phyloP scores from a whole-genome alignment of 106 monocot species.

The Dioscorea dumetorum region DNA sequence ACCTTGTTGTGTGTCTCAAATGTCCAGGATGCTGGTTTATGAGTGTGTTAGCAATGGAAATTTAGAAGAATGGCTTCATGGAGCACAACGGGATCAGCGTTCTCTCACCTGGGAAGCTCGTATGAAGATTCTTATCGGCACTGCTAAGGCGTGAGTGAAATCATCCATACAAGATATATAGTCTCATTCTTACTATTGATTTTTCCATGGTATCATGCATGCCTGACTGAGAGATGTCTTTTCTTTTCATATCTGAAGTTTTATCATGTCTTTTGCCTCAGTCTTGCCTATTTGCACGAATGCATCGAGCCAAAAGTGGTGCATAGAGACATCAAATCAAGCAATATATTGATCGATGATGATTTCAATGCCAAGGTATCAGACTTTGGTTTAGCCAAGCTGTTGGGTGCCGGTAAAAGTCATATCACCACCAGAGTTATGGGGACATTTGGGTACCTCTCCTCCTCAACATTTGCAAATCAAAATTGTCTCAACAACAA shows the following conservation, averaged over 20 bases:
- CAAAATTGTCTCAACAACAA: too few relatives aligned
- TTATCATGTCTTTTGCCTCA: conserved; percentile 1
- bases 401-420: conserved; percentile 67
- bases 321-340: conserved; percentile 67
- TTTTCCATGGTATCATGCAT: too few relatives aligned
- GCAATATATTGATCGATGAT: conserved; percentile 65
- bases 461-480: not conserved
- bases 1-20: not conserved
- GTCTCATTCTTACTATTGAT: not conserved
- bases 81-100: conserved; percentile 63
- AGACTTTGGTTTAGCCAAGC: conserved; percentile 72
- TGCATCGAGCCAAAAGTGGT: conserved; percentile 74
- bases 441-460: conserved; percentile 66
- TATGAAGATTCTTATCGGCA: conserved; percentile 80
- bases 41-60: conserved; percentile 95
- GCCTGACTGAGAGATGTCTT: too few relatives aligned
- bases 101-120: conserved; percentile 93
- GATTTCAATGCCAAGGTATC: conserved; percentile 61
- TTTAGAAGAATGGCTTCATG: conserved; percentile 97
- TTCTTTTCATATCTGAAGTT: not conserved
- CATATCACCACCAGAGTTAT: conserved; percentile 65
- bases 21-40: conserved; percentile 83
- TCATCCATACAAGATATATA: not conserved
- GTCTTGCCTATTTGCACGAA: conserved; percentile 70
- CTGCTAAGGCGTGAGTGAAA: conserved; percentile 82